These are phyloP conservation scores for Achaetomium macrosporum DNA, from an alignment of 2,329 filamentous ascomycete genomes.

Conservation along the genomic window DNA sequence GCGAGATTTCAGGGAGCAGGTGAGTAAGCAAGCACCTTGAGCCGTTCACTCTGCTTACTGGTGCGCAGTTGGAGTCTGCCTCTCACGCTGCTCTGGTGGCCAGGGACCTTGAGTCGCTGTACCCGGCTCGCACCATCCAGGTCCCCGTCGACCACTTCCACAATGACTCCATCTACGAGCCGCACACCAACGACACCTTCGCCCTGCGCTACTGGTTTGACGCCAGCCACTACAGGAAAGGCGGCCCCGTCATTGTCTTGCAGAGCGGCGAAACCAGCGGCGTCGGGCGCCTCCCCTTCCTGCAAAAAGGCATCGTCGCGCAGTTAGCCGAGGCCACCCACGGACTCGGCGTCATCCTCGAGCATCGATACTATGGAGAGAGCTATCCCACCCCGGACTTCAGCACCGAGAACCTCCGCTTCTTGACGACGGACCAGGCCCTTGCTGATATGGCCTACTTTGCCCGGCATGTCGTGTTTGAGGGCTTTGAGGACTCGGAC, in stretches of 20 bases:
- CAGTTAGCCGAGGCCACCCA: constrained; percentile 64
- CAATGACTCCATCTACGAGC: constrained; percentile 70
- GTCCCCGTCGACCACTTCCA: constrained; percentile 75
- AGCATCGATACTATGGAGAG: constrained; percentile 81
- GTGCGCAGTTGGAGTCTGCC: constrained; percentile 4
- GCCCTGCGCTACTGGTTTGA: constrained; percentile 80
- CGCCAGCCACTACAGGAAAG: constrained; percentile 64
- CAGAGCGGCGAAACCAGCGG: constrained; percentile 65
- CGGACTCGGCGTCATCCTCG: constrained; percentile 73
- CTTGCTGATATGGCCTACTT: constrained; percentile 79
- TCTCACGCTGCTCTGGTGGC: not conserved
- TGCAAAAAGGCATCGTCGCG: constrained; percentile 72
- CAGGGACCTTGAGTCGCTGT: constrained; percentile 23
- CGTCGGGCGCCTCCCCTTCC: constrained; percentile 56
- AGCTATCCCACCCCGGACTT: constrained; percentile 66
- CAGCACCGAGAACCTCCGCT: constrained; percentile 64
- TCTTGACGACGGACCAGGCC: constrained; percentile 77
- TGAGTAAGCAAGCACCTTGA: not conserved
- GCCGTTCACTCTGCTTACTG: not conserved
- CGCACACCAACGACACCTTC: constrained; percentile 65
- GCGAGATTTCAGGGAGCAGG: constrained; percentile 18
- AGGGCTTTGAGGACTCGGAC: constrained; percentile 61
- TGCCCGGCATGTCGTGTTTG: constrained; percentile 64
- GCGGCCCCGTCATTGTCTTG: constrained; percentile 76
- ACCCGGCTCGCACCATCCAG: constrained; percentile 36